phyloP scores from a whole-genome alignment of 331 rosid species.

The Cucumis variabilis region DNA sequence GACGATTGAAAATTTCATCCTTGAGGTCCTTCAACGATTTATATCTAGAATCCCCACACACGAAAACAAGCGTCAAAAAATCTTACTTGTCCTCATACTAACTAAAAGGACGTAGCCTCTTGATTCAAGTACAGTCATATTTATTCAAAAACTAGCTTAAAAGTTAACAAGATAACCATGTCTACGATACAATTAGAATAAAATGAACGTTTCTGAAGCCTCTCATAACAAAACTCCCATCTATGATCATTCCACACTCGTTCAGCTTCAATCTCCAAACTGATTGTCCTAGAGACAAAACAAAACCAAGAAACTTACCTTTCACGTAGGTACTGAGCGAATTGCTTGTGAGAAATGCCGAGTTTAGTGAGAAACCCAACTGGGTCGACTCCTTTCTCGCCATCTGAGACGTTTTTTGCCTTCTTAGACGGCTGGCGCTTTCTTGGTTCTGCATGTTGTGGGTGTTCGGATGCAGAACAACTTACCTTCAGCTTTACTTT shows the following conservation, averaged over 20 bases:
- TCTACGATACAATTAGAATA: background rate
- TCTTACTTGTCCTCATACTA: background rate
- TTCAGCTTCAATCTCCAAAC: background rate
- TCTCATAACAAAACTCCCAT: background rate
- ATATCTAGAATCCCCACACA: slow-evolving; percentile 54
- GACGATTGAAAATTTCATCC: slow-evolving; percentile 79
- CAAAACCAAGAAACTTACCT: slow-evolving; percentile 47
- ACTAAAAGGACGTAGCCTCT: background rate
- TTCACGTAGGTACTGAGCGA: slow-evolving; percentile 88
- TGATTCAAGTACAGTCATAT: background rate
- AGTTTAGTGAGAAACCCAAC: slow-evolving; percentile 81
- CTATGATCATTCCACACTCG: background rate
- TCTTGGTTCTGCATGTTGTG: slow-evolving; percentile 37
- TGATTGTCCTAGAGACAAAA: slow-evolving; percentile 5
- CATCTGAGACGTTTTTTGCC: slow-evolving; percentile 44
- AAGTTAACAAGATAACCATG: background rate
- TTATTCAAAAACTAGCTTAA: background rate
- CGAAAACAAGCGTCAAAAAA: background rate
- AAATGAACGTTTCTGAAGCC: background rate
- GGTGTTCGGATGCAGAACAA: slow-evolving; percentile 76
- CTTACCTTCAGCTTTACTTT: slow-evolving; percentile 41
- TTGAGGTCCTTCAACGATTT: slow-evolving; percentile 79
- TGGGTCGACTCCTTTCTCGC: slow-evolving; percentile 76
- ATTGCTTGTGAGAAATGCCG: slow-evolving; percentile 79
- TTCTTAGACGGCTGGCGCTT: slow-evolving; percentile 40